Evolutionary conservation across 352 stramenopile species (phyloP), one percentile per base, ranked within the genome.

Genomic region (Globisporangium ultimum): DNA sequence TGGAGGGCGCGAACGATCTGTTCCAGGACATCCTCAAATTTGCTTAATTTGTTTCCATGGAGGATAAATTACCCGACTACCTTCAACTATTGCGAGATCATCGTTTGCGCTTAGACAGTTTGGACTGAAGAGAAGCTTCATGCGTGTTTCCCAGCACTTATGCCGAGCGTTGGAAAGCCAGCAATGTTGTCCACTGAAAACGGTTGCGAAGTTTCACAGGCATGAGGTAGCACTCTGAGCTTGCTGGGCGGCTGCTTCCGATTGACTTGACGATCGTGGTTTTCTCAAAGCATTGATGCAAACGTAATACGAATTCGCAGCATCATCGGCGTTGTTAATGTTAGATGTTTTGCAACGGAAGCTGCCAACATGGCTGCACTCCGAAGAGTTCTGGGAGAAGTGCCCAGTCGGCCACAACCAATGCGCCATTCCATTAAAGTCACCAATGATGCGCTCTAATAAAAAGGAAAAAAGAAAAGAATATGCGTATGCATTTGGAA

Each of bases 1-100:
- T 94, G 15, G 92, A 98, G 52, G 96, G 96, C n/a, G 97, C 93
- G 1, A 86, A 98, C 60, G 89, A 98, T 12, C 61, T 95, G n/a
- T 95, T 77, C 53, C 64, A 72, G 21, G 54, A 82, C 12, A 72
- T 88, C 28, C 22, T 85, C 15, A 38, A 13, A 8, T 28, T 40
- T 36, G 12, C 34, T 48, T 36, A 10, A 10, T 10, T 2, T 36
- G 8, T 11, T 36, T 10, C 24, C 28, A 36, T 36, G 4, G 50
- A 36, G 5, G 24, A 2, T 6, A 5, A 32, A 5, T 32, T 32
- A 5, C 24, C 24, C 24, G 24, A n/a, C n/a, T n/a, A n/a, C n/a
- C n/a, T n/a, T n/a, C n/a, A n/a, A n/a, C n/a, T n/a, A n/a, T n/a
- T n/a, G n/a, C n/a, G n/a, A n/a, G n/a, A n/a, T n/a, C n/a, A n/a